These are phyloP conservation scores for Hymenoscyphus salicellus DNA, from an alignment of 2,329 filamentous ascomycete genomes.

Conservation along the genomic window DNA sequence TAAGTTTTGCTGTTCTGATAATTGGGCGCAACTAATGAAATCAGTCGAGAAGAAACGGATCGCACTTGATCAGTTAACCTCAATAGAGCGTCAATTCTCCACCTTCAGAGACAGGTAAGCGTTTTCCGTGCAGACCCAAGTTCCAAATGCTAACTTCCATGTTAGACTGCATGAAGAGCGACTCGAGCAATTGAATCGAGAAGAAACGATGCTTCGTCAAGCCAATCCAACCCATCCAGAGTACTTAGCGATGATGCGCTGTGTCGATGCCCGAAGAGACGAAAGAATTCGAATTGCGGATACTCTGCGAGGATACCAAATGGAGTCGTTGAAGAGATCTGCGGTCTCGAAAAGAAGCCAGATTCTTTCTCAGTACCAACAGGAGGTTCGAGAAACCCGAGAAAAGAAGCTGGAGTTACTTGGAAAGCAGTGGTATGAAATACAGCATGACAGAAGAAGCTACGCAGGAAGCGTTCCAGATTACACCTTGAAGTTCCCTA, in stretches of 20 bases:
- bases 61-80: conserved; percentile 74
- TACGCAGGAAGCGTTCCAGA: conserved; percentile 75
- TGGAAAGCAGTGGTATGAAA: conserved; percentile 87
- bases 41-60: conserved; percentile 73
- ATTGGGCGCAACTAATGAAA: conserved; percentile 34
- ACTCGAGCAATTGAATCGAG: conserved; percentile 72
- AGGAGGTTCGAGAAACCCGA: conserved; percentile 77
- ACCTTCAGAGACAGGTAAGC: conserved; percentile 74
- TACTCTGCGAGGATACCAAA: conserved; percentile 69
- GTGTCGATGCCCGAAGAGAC: conserved; percentile 76
- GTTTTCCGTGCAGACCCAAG: background rate
- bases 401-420: conserved; percentile 77
- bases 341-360: conserved; percentile 81
- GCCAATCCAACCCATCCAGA: conserved; percentile 78
- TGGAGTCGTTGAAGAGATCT: conserved; percentile 68
- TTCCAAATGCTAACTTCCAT: conserved; percentile 24
- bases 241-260: conserved; percentile 84
- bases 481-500: conserved; percentile 77
- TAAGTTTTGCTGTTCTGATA: conserved; percentile 39
- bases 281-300: conserved; percentile 75
- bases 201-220: conserved; percentile 60
- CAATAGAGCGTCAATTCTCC: conserved; percentile 85
- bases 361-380: conserved; percentile 86
- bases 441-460: conserved; percentile 82
- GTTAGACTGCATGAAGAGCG: conserved; percentile 82